These are phyloP conservation scores for Paratinospora sagittata DNA, from an alignment of 164 flowering plant species.

Conservation along the genomic window DNA sequence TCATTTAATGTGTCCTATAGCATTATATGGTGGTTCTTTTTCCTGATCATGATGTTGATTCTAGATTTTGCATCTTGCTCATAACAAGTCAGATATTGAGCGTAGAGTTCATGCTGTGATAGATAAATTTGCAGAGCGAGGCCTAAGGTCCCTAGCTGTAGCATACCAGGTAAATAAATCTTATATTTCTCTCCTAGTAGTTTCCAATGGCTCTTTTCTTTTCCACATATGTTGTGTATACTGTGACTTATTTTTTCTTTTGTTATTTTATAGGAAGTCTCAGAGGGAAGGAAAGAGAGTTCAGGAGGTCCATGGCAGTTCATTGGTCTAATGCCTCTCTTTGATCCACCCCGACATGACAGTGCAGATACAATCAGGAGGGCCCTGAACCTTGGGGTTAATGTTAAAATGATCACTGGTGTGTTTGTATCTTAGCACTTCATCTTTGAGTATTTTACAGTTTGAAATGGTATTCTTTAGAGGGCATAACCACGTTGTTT, in stretches of 20 bases:
- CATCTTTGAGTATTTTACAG: constrained; percentile 9
- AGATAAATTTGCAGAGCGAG: constrained; percentile 84
- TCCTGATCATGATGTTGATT: background rate
- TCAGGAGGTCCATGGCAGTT: constrained; percentile 89
- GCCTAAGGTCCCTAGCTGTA: constrained; percentile 76
- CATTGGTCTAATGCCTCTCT: constrained; percentile 82
- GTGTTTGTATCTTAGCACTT: constrained; percentile 5
- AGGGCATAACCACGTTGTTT: background rate
- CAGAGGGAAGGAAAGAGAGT: constrained; percentile 71
- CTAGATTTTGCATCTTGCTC: constrained; percentile 69
- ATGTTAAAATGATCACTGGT: constrained; percentile 98
- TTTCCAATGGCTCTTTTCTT: background rate
- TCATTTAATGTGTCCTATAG: background rate
- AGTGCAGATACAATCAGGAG: constrained; percentile 96
- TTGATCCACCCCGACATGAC: constrained; percentile 95
- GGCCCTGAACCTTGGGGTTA: constrained; percentile 91
- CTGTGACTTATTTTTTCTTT: background rate
- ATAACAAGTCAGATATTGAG: constrained; percentile 64
- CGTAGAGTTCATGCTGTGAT: constrained; percentile 70
- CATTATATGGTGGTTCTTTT: background rate
- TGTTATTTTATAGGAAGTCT: constrained; percentile 57
- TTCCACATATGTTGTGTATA: background rate
- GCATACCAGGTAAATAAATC: constrained; percentile 57
- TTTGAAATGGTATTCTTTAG: background rate
- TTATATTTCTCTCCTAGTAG: constrained; percentile 1